Evolutionary conservation across 2,329 filamentous ascomycete species (phyloP).

Genomic region (Colletotrichum salicis): DNA sequence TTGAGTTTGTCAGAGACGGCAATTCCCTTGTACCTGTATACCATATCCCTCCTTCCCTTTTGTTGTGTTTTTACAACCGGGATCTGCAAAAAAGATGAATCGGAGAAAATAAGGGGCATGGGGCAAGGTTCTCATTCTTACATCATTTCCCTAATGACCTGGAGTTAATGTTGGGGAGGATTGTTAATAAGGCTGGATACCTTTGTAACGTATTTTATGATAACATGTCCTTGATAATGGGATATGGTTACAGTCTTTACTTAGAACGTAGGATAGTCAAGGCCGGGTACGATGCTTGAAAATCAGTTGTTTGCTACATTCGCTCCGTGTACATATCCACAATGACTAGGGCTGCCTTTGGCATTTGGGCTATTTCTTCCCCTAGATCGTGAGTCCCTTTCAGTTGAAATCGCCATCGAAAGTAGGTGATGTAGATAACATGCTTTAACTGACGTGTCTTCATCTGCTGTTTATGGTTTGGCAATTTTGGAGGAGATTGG

Average conservation of each 20-base stretch:
- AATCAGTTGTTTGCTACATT: too few relatives aligned
- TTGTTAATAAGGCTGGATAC: slow-evolving; percentile 28
- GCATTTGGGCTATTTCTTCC: too few relatives aligned
- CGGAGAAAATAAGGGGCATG: slow-evolving; percentile 15
- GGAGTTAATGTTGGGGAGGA: neutral
- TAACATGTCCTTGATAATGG: neutral
- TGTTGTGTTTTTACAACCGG: slow-evolving; percentile 2
- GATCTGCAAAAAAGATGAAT: slow-evolving; percentile 11
- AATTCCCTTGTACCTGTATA: slow-evolving; percentile 9
- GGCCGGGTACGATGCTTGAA: slow-evolving; percentile 18
- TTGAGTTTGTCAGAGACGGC: neutral
- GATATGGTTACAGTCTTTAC: slow-evolving; percentile 24
- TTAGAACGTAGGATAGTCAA: slow-evolving; percentile 1
- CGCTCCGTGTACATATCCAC: too few relatives aligned
- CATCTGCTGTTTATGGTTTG: too few relatives aligned
- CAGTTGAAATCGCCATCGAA: too few relatives aligned
- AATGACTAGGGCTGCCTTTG: too few relatives aligned
- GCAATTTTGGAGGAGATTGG: too few relatives aligned
- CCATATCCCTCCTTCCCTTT: slow-evolving; percentile 14
- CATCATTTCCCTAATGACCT: slow-evolving; percentile 5
- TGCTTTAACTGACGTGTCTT: too few relatives aligned
- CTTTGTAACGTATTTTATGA: slow-evolving; percentile 28
- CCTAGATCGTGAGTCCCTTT: too few relatives aligned
- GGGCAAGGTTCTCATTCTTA: slow-evolving; percentile 1
- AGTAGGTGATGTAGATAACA: too few relatives aligned